phyloP scores from a whole-genome alignment of 1,139 yeast species.

The Candida frijolesensis region DNA sequence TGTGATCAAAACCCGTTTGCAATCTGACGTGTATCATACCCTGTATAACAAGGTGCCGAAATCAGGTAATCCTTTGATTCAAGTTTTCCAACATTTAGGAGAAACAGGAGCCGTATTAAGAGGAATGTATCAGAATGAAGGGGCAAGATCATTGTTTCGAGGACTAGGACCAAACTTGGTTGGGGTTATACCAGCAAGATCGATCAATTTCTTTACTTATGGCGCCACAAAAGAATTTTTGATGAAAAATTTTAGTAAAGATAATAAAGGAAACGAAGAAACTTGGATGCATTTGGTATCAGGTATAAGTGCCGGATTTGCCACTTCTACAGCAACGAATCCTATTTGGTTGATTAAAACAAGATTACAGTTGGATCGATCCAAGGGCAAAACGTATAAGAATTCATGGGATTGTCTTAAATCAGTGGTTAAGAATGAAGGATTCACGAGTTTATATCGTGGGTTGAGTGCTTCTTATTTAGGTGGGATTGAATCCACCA shows the following conservation, averaged over 20 bases:
- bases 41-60: conserved; percentile 45
- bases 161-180: conserved; percentile 96
- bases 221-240: conserved; percentile 84
- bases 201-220: conserved; percentile 94
- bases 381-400: conserved; percentile 64
- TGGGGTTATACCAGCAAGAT: conserved; percentile 98
- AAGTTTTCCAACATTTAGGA: conserved; percentile 68
- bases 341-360: conserved; percentile 99
- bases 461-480: conserved; percentile 93
- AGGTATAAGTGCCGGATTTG: conserved; percentile 93
- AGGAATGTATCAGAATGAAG: conserved; percentile 74
- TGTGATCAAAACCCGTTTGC: conserved; percentile 93
- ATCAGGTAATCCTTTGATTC: conserved; percentile 39
- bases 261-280: conserved; percentile 32
- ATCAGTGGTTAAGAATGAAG: conserved; percentile 74
- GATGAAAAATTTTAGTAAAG: conserved; percentile 47
- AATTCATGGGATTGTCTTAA: conserved; percentile 85
- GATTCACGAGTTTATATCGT: conserved; percentile 74
- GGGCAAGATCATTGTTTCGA: conserved; percentile 81
- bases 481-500: conserved; percentile 90
- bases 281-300: conserved; percentile 85
- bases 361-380: conserved; percentile 84
- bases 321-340: conserved; percentile 96
- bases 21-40: conserved; percentile 71
- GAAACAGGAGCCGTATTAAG: conserved; percentile 79